Base-by-base conservation (phyloP, 768 basidiomycete species). In the Mycena rebaudengoi region DNA sequence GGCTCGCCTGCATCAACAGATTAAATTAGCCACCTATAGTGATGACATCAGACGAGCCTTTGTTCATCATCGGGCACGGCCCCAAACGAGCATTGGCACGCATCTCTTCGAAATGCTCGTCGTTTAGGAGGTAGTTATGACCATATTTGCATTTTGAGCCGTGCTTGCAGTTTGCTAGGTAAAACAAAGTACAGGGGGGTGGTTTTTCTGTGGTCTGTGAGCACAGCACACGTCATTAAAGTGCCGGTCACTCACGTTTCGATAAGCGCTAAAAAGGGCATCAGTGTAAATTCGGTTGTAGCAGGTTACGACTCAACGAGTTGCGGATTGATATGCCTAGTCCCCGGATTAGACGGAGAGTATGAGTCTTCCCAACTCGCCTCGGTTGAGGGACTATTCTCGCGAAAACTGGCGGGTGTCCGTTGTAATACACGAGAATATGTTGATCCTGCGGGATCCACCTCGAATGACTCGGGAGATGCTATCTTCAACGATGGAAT, bases 121-220 rank as follows among this genome's bases (percentile, higher is more conserved):
- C 77, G 25, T 83, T 79, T 7, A 90, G 74, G 30, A 86, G 62
- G 69, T 89, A 90, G 67, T 91, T 85, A 60, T 91, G 89, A 14
- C 74, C 84, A 62, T 86, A 90, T 75, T 82, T 85, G 71, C 89
- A 91, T 25, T 82, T 81, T 10, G 76, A 70, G 16, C 86, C 88
- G 57, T 84, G 83, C 70, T 87, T 86, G 78, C 89, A 90, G 46
- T 78, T 80, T 29, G 85, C 81, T 26, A 90, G 78, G 71, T 89
- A 90, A 74, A 86, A 89, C 50, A 88, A 74, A 18, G 88, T 89
- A 71, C 89, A 90, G 16, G 89, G 88, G 23, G 89, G 84, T 2
- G 89, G 88, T 69, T 78, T 85, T 69, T 89, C 88, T 88, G 69
- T 30, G 66, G 33, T 23, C 68, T 45, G 74, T 39, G 14, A 58